A percentile compares a stretch with the other conserved stretches of the same genome.
These are phyloP conservation scores for Neotropicomus parvogracilis DNA, from an alignment of 1,284 basidiomycete species.

Conservation along the genomic window DNA sequence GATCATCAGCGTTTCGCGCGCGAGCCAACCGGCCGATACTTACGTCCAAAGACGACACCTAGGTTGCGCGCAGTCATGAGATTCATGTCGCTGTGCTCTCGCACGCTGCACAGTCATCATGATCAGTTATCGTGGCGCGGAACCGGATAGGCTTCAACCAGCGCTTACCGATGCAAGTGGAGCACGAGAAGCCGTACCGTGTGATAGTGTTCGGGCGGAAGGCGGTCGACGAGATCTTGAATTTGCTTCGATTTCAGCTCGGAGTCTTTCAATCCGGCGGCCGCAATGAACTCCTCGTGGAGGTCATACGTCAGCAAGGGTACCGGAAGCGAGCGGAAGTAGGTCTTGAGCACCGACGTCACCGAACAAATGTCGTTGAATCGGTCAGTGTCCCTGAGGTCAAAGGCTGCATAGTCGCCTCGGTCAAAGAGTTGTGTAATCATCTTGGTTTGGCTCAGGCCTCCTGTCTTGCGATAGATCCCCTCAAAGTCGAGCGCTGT, in stretches of 20 bases:
- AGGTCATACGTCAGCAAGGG: slow-evolving; percentile 90
- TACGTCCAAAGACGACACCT: slow-evolving; percentile 99
- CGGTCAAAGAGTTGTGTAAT: slow-evolving; percentile 96
- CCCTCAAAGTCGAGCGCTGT: slow-evolving; percentile 89
- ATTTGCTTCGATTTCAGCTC: slow-evolving; percentile 60
- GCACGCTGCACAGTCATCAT: slow-evolving; percentile 49
- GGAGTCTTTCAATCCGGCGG: slow-evolving; percentile 68
- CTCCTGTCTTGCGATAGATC: slow-evolving; percentile 96
- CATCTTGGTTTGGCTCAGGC: slow-evolving; percentile 85
- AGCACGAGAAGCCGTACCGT: slow-evolving; percentile 82
- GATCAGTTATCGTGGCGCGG: slow-evolving; percentile 3
- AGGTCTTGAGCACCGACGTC: slow-evolving; percentile 95
- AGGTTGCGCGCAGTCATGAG: slow-evolving; percentile 95
- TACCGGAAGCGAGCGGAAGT: slow-evolving; percentile 88
- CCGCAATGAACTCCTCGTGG: slow-evolving; percentile 85
- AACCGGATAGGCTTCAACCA: background rate
- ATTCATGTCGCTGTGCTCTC: slow-evolving; percentile 69
- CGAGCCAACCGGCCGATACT: slow-evolving; percentile 37
- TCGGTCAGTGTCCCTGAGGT: slow-evolving; percentile 80
- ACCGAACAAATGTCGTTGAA: slow-evolving; percentile 98
- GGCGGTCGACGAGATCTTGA: slow-evolving; percentile 66
- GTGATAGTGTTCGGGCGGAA: slow-evolving; percentile 86
- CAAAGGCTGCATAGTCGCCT: slow-evolving; percentile 84
- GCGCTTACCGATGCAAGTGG: slow-evolving; percentile 76
- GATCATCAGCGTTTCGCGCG: slow-evolving; percentile 10